These are phyloP conservation scores for Tolypocladium tundrense DNA, from an alignment of 2,329 filamentous ascomycete genomes.

Conservation along the genomic window DNA sequence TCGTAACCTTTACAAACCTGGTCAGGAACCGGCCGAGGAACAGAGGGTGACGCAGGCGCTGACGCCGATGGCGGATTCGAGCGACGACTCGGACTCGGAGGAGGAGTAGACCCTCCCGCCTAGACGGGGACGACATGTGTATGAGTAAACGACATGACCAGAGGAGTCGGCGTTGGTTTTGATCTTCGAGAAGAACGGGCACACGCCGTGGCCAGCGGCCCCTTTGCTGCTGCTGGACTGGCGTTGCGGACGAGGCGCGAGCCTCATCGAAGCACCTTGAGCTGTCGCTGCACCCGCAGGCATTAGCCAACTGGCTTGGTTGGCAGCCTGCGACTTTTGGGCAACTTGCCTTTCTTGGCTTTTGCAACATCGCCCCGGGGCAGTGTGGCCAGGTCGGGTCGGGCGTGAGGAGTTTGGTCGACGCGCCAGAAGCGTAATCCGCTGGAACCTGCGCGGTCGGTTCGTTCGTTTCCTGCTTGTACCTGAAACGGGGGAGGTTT, in stretches of 20 bases:
- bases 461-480: slow-evolving; percentile 1
- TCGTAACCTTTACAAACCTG: slow-evolving; percentile 30
- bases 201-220: not conserved
- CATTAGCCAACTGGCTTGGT: not conserved
- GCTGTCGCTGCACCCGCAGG: not conserved
- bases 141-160: slow-evolving; percentile 2
- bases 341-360: not conserved
- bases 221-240: not conserved
- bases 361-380: not conserved
- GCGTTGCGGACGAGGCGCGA: not conserved
- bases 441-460: not conserved
- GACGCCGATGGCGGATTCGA: slow-evolving; percentile 22
- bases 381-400: not conserved
- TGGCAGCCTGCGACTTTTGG: not conserved
- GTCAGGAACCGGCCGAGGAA: slow-evolving; percentile 20
- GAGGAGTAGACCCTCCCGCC: slow-evolving; percentile 26
- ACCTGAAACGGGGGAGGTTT: slow-evolving; percentile 1
- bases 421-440: not conserved
- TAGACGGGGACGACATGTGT: slow-evolving; percentile 2
- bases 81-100: slow-evolving; percentile 37
- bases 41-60: slow-evolving; percentile 13
- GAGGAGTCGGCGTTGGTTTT: slow-evolving; percentile 8
- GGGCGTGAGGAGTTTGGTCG: not conserved
- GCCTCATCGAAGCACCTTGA: not conserved
- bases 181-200: not conserved